Percentiles rank a stretch among this genome's conserved stretches.
phyloP scores from a whole-genome alignment of 73 alveolate species.

The Paramecium caudatum region DNA sequence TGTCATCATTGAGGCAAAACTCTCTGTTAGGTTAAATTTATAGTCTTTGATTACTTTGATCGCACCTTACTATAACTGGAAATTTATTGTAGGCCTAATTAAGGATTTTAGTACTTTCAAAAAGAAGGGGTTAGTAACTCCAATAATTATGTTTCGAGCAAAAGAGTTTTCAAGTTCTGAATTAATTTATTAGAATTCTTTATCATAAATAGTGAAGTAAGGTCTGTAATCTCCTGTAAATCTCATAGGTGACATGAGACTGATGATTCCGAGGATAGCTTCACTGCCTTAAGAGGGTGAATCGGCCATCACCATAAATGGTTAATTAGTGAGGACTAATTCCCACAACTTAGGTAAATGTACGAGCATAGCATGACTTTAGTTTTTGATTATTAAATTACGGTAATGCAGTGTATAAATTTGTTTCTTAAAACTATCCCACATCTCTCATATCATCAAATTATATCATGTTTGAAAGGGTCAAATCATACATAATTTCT shows the following conservation, averaged over 20 bases:
- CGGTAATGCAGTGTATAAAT: constrained; percentile 58
- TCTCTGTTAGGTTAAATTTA: constrained; percentile 21
- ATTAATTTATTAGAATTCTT: constrained; percentile 60
- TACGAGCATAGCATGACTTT: constrained; percentile 27
- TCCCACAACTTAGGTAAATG: constrained; percentile 73
- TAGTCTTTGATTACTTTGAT: constrained; percentile 45
- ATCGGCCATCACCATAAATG: constrained; percentile 70
- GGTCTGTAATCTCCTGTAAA: constrained; percentile 76
- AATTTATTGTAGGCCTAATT: constrained; percentile 66
- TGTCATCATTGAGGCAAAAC: constrained; percentile 60
- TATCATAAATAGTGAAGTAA: constrained; percentile 74
- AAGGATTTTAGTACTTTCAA: constrained; percentile 34
- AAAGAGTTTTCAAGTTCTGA: constrained; percentile 68
- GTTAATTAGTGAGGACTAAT: constrained; percentile 72
- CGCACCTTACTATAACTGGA: constrained; percentile 73
- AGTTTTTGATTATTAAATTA: constrained; percentile 47
- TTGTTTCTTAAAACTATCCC: constrained; percentile 74
- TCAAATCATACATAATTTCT: constrained; percentile 5
- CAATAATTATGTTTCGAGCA: constrained; percentile 68
- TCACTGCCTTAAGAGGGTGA: constrained; percentile 73
- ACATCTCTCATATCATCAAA: constrained; percentile 66
- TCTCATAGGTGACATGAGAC: constrained; percentile 72
- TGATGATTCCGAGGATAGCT: constrained; percentile 65
- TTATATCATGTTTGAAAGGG: constrained; percentile 60
- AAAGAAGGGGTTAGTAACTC: constrained; percentile 74